Base-by-base conservation (phyloP, 768 basidiomycete species). In the Leccinum arenicola region DNA sequence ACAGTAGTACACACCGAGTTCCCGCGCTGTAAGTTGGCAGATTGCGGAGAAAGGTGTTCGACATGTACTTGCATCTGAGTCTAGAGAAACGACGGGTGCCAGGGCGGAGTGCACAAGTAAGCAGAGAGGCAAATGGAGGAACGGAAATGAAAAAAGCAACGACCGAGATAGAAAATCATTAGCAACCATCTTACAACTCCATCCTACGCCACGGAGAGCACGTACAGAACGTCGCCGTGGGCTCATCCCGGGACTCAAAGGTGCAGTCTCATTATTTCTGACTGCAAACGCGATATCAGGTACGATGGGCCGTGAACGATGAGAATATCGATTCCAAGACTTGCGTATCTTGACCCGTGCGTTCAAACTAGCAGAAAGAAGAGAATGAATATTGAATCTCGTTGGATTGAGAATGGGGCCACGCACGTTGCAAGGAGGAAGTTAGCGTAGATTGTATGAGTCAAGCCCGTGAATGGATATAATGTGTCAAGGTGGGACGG, bases 341-440 rank as follows among this genome's bases (percentile, higher is more conserved):
- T 38, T 59, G 50, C 29, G 50, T 17, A 71, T 52, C 21, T 21
- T 59, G 10, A 21, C 43, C 21, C 63, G 70, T 4, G 67, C 43
- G n/a, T 70, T 70, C 35, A 71, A 58, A 40, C 70, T 69, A 9
- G n/a, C n/a, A 43, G 17, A 43, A 19, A 19, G n/a, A 43, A 43
- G 40, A 9, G 25, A 63, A 59, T 29, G 68, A 35, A 59, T 52
- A 61, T 70, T 11, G 19, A 27, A 50, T 25, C 45, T 60, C 15
- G 12, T 14, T 17, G 4, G 14, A 8, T 14, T 2, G 4, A 4
- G 23, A 15, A 14, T 19, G 21, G 19, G 10, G 36, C 14, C 12
- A 21, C 12, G 8, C 52, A 70, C 70, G 60, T 70, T n/a, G 68
- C 70, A 45, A 70, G 58, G 11, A 70, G 52, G 31, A 61, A 71